Evolutionary conservation across 441 rosid genomes (phyloP).

Genomic region (Manihot esculenta): DNA sequence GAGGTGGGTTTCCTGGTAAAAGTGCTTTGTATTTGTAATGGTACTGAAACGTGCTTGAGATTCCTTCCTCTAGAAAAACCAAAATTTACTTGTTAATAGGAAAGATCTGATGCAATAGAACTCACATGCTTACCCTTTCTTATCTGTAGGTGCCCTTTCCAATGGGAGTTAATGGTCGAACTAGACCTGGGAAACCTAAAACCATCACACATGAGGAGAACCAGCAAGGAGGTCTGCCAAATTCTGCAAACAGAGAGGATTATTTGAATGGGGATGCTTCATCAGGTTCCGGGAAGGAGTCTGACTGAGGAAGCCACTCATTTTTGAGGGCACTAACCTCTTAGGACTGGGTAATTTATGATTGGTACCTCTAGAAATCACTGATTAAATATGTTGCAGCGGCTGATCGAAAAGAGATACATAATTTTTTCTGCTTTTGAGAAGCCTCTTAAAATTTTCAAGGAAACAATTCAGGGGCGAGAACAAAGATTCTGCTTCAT

Average conservation of each 20-base stretch:
- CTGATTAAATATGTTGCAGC: conserved; percentile 10
- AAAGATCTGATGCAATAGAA: not conserved
- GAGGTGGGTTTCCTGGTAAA: not conserved
- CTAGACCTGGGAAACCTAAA: conserved; percentile 47
- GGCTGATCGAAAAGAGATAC: not conserved
- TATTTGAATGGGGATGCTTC: conserved; percentile 32
- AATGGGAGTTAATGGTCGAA: conserved; percentile 53
- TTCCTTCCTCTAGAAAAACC: not conserved
- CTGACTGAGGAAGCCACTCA: conserved; percentile 31
- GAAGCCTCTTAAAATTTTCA: conserved; percentile 17
- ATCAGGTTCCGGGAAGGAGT: conserved; percentile 41
- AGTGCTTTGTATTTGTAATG: not conserved
- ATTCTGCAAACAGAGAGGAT: conserved; percentile 36
- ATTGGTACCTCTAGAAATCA: conserved; percentile 19
- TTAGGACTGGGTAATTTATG: conserved; percentile 23
- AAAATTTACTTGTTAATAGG: not conserved
- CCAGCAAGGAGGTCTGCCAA: conserved; percentile 30
- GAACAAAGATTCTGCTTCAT: conserved; percentile 17
- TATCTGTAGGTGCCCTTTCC: conserved; percentile 61
- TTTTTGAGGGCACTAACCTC: conserved; percentile 39
- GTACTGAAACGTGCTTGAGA: not conserved
- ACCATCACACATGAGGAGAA: conserved; percentile 31
- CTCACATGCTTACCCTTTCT: conserved; percentile 8
- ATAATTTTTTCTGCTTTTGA: conserved; percentile 11
- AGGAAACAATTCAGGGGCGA: conserved; percentile 10